phyloP scores from a whole-genome alignment of 176 grass and related monocot species.

The Ampelocalamus luodianensis region DNA sequence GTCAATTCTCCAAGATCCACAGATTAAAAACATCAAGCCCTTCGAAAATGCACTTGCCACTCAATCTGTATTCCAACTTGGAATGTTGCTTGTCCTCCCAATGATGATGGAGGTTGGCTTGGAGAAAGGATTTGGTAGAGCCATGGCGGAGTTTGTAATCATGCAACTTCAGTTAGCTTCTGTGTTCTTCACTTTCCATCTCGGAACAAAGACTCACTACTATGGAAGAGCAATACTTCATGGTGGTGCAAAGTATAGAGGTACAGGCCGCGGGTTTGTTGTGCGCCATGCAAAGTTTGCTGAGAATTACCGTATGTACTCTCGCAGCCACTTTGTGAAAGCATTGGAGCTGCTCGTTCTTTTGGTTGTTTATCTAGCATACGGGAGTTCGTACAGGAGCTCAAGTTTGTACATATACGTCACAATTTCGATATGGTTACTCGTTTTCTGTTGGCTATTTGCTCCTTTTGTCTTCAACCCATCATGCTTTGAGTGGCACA shows the following conservation, averaged over 20 bases:
- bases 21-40: constrained; percentile 57
- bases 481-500: too few species aligned
- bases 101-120: constrained; percentile 78
- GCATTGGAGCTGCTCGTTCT: constrained; percentile 68
- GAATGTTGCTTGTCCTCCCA: constrained; percentile 58
- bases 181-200: constrained; percentile 76
- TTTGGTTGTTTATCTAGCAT: constrained; percentile 68
- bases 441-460: constrained; percentile 38
- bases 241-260: constrained; percentile 79
- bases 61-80: constrained; percentile 75
- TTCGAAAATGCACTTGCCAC: constrained; percentile 71
- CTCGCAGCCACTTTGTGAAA: constrained; percentile 79
- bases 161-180: constrained; percentile 79
- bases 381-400: constrained; percentile 57
- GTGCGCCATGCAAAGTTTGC: constrained; percentile 72
- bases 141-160: constrained; percentile 69
- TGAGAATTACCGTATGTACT: constrained; percentile 83
- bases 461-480: too few species aligned
- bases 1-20: constrained; percentile 65
- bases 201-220: constrained; percentile 79
- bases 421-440: constrained; percentile 73
- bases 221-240: constrained; percentile 72
- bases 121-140: constrained; percentile 74
- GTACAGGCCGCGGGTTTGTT: constrained; percentile 73
- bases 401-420: constrained; percentile 61